Percentiles rank a stretch among this genome's conserved stretches.
Evolutionary conservation across 805 yeast genomes (phyloP).

Genomic region (Ogataea trehaloabstinens): DNA sequence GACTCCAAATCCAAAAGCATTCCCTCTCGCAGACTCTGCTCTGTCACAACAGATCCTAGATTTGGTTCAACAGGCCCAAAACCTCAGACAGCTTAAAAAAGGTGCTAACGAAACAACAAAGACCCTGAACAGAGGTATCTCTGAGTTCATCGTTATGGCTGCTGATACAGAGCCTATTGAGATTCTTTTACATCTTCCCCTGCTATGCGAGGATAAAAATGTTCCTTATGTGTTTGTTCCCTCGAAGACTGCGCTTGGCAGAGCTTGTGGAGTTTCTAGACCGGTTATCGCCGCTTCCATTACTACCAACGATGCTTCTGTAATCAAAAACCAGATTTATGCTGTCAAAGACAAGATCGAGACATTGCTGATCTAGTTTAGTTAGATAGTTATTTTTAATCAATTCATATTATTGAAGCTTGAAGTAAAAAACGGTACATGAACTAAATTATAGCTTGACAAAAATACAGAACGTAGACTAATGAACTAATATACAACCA

Average conservation of each 20-base stretch:
- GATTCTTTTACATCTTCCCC: conserved; percentile 94
- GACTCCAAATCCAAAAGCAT: conserved; percentile 96
- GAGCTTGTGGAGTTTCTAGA: conserved; percentile 99
- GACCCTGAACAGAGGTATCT: conserved; percentile 98
- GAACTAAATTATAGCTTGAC: background rate
- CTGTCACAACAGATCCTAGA: conserved; percentile 96
- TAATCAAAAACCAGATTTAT: conserved; percentile 95
- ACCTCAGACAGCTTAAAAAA: conserved; percentile 96
- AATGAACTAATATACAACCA: background rate
- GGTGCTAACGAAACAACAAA: conserved; percentile 99
- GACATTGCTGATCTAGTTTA: conserved; percentile 78
- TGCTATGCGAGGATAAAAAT: conserved; percentile 98
- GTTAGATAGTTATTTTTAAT: too few relatives aligned
- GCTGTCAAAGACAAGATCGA: conserved; percentile 99
- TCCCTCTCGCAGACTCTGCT: conserved; percentile 96
- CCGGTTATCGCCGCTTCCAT: conserved; percentile 98
- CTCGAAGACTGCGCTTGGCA: conserved; percentile 96
- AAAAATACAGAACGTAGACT: background rate
- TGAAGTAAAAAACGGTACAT: background rate
- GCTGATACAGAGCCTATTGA: conserved; percentile 99
- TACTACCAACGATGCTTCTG: conserved; percentile 97
- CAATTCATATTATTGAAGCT: conserved; percentile 4
- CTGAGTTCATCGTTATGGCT: conserved; percentile 99
- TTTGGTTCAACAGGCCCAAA: conserved; percentile 96
- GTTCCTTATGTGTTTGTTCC: conserved; percentile 99